Conservation (phyloP, 202 grass and related monocot genomes). For the Alloteropsis angusta region DNA sequence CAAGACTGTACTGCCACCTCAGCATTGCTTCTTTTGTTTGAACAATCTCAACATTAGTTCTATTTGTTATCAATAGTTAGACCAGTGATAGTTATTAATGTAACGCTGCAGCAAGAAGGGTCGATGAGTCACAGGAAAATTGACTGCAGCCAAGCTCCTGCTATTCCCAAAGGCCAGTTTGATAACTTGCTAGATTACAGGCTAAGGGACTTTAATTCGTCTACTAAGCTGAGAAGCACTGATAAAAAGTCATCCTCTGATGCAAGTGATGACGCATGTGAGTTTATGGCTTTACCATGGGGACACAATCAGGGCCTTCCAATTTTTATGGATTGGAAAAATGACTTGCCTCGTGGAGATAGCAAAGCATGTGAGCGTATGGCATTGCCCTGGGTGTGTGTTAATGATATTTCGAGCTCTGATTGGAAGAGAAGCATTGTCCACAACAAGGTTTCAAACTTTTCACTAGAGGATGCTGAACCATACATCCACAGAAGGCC, state of each 20-base stretch:
- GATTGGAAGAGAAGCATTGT: slow-evolving; percentile 11
- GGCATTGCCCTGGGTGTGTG: slow-evolving; percentile 24
- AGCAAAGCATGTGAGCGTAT: slow-evolving; percentile 28
- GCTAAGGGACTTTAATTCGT: not conserved
- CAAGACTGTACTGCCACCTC: not conserved
- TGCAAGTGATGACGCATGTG: slow-evolving; percentile 5
- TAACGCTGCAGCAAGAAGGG: slow-evolving; percentile 21
- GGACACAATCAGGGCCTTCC: slow-evolving; percentile 5
- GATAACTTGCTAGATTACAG: slow-evolving; percentile 25
- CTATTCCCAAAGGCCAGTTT: not conserved
- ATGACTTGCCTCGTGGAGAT: not conserved
- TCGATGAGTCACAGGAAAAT: not conserved
- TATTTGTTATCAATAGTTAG: slow-evolving; percentile 5
- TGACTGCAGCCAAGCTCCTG: slow-evolving; percentile 5
- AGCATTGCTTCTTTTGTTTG: not conserved
- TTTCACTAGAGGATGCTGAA: slow-evolving; percentile 33
- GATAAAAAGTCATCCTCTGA: not conserved
- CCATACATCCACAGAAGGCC: not conserved
- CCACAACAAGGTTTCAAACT: slow-evolving; percentile 28
- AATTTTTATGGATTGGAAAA: slow-evolving; percentile 31
- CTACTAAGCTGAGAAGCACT: slow-evolving; percentile 7
- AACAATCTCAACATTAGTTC: not conserved
- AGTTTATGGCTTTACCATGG: slow-evolving; percentile 26
- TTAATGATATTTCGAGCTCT: slow-evolving; percentile 16
- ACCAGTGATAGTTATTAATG: slow-evolving; percentile 15